Evolutionary conservation across 2,329 filamentous ascomycete genomes (phyloP), one percentile per base, ranked within the genome.

Genomic region (Fusarium agapanthi): DNA sequence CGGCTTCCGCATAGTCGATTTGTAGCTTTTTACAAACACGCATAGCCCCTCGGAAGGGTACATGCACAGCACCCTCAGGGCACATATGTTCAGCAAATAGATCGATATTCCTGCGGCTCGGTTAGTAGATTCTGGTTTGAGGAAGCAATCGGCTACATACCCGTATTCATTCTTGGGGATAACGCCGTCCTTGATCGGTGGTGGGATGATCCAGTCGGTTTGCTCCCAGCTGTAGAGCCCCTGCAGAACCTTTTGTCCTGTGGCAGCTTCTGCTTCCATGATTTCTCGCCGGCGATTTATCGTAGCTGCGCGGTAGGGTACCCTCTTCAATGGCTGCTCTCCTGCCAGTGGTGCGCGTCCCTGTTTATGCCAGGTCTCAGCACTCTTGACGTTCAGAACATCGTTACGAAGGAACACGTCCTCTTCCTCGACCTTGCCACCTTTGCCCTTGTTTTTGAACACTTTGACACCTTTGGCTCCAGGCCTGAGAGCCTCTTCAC

Each of bases 361-460:
- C 84, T 98, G 95, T 80, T 98, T 98, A 80, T 98, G 96, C 96
- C 96, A 99, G 3, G 94, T 97, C 80, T 99, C 96, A 4, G 93
- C 92, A 34, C 94, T 97, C 81, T 97, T 95, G 80, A 97, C 97
- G 43, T 88, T 87, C 6, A 95, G 90, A 1, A 98, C 90, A 73
- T 98, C 95, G 59, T 89, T 88, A 38, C 95, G 91, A 2, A 87
- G 87, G 79, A 90, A 98, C 0, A 98, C 94, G 2, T 93, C 91
- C 79, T 97, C 94, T 65, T 93, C 89, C 48, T 92, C 92, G 6
- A 88, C 83, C 51, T 91, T 92, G 48, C 90, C 89, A 20, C 91
- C 92, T 81, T 95, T 97, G 15, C 89, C 91, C 51, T 90, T 91
- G 67, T 90, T 90, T 9, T 86, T 89, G 81, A 98, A 98, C 16